Conservation (phyloP, 345 rosid genomes). For the Combretum micranthum region DNA sequence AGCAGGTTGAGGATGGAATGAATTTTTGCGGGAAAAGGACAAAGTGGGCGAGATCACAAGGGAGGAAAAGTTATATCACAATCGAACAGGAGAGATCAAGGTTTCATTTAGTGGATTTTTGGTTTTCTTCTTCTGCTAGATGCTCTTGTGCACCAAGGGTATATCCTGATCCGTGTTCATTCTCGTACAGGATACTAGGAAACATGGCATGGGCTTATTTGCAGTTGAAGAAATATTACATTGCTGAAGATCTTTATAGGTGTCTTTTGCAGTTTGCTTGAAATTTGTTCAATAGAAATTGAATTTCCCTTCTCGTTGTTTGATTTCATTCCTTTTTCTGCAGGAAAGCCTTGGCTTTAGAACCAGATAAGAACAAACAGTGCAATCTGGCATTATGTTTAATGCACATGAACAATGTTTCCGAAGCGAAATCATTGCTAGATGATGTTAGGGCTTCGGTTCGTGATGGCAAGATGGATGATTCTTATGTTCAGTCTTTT, state of each 20-base stretch:
- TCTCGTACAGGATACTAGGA: conserved; percentile 47
- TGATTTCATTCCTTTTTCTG: background rate
- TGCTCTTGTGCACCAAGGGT: background rate
- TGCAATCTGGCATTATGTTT: conserved; percentile 74
- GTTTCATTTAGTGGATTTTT: conserved; percentile 13
- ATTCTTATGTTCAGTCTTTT: conserved; percentile 49
- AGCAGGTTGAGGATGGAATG: conserved; percentile 45
- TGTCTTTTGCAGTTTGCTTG: conserved; percentile 2
- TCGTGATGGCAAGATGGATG: conserved; percentile 37
- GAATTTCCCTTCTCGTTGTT: background rate
- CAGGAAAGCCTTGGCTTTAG: conserved; percentile 64
- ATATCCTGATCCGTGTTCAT: background rate
- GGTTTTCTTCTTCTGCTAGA: background rate
- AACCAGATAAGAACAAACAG: conserved; percentile 61
- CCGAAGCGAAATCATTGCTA: conserved; percentile 63
- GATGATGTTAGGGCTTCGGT: conserved; percentile 37
- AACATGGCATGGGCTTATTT: conserved; percentile 89
- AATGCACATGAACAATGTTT: conserved; percentile 57
- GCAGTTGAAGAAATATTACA: conserved; percentile 60
- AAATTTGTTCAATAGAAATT: background rate
- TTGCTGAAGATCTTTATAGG: conserved; percentile 77
- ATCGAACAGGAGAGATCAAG: conserved; percentile 70
- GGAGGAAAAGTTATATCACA: conserved; percentile 58
- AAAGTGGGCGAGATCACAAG: conserved; percentile 62
- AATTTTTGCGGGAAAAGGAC: conserved; percentile 43